Evolutionary conservation across 2,329 filamentous ascomycete genomes (phyloP).

Genomic region (Periconia sp.): DNA sequence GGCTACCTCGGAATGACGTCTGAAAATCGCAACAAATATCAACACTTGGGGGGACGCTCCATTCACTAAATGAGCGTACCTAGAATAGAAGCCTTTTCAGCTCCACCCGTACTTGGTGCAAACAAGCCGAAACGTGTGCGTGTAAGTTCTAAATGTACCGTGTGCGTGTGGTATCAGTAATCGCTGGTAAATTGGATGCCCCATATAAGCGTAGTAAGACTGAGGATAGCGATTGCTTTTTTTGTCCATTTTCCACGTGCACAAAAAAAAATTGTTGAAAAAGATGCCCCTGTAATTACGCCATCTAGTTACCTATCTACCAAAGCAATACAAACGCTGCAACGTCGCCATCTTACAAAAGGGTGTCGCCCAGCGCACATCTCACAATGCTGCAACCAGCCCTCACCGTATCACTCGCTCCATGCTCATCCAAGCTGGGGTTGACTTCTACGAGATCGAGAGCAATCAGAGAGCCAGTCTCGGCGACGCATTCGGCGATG

Average conservation of each 20-base stretch:
- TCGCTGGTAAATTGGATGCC: too few relatives aligned
- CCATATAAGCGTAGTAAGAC: too few relatives aligned
- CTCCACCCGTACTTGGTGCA: background rate
- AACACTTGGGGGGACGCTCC: too few relatives aligned
- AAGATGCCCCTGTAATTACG: background rate
- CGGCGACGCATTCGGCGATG: constrained; percentile 73
- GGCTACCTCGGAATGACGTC: background rate
- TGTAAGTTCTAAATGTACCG: too few relatives aligned
- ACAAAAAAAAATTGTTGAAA: too few relatives aligned
- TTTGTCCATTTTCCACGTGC: too few relatives aligned
- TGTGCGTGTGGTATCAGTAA: too few relatives aligned
- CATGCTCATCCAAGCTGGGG: constrained; percentile 53
- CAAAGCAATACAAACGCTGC: background rate
- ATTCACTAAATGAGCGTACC: too few relatives aligned
- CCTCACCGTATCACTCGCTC: constrained; percentile 81
- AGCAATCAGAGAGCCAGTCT: constrained; percentile 59
- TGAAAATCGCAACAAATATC: background rate
- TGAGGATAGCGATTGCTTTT: too few relatives aligned
- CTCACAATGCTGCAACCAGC: constrained; percentile 89
- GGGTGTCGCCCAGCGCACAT: constrained; percentile 87
- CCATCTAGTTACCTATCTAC: background rate
- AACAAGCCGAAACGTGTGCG: background rate
- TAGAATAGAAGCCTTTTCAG: background rate
- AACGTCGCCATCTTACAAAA: constrained; percentile 60
- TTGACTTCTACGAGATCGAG: constrained; percentile 61